These are phyloP conservation scores for Blastocladiella britannica DNA, from an alignment of 192 early-diverging fungal genomes.

Conservation along the genomic window DNA sequence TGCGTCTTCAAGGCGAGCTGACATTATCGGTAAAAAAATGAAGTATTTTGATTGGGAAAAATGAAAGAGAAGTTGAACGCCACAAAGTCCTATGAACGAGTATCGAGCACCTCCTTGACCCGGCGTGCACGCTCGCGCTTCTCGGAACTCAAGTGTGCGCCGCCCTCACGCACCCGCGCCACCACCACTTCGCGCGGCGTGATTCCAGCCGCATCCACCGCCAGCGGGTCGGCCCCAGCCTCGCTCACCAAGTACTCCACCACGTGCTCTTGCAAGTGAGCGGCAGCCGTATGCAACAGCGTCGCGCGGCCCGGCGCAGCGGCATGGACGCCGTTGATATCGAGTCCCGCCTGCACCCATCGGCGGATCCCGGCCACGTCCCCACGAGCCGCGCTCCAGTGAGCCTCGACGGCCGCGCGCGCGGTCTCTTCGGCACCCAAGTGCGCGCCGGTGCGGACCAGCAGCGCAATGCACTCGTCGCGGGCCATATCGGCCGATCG, in stretches of 20 bases:
- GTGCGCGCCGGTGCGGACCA: constrained; percentile 66
- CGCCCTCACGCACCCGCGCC: background rate
- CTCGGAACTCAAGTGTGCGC: background rate
- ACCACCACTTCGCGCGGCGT: background rate
- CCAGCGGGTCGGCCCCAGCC: background rate
- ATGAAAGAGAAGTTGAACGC: too few relatives aligned
- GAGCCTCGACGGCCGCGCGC: background rate
- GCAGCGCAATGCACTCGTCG: constrained; percentile 37
- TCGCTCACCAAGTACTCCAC: background rate
- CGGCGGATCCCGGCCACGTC: background rate
- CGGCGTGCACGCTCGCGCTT: background rate
- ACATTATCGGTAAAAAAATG: too few relatives aligned
- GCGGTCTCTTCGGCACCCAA: constrained; percentile 60
- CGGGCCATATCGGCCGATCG: constrained; percentile 18
- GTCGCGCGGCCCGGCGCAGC: background rate
- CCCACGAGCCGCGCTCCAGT: background rate
- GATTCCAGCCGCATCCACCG: background rate
- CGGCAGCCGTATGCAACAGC: background rate
- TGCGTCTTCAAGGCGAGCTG: too few relatives aligned
- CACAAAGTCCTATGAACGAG: too few relatives aligned
- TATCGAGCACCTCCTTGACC: background rate
- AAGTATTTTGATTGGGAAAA: too few relatives aligned
- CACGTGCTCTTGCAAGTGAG: background rate
- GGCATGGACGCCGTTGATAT: background rate
- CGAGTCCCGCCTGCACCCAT: background rate